Evolutionary conservation across 805 yeast species (phyloP), one percentile per base, ranked within the genome.

Genomic region (Saccharomycopsis sp.): DNA sequence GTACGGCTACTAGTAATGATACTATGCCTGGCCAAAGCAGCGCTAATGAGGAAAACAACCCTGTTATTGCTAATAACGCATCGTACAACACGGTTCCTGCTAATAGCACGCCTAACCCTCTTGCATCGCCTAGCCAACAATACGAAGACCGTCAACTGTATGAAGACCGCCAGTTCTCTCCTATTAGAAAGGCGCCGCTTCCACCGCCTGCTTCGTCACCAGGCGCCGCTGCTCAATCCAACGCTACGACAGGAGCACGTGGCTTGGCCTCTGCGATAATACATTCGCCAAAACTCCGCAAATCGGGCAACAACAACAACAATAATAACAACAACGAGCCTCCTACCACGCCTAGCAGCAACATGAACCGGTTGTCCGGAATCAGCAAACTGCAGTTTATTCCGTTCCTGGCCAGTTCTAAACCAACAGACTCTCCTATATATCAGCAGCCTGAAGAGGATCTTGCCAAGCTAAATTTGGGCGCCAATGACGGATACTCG

Each of bases 101-200:
- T n/a, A n/a, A n/a, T n/a, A n/a, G n/a, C n/a, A n/a, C n/a, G n/a
- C n/a, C n/a, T n/a, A n/a, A n/a, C n/a, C n/a, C n/a, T n/a, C n/a
- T n/a, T n/a, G n/a, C n/a, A n/a, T n/a, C n/a, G n/a, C n/a, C n/a
- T n/a, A n/a, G n/a, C n/a, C 22, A n/a, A 29, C 38, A 12, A 5
- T 12, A 29, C 9, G 9, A 29, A 29, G 9, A 12, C 38, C 38
- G 9, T 12, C 38, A 29, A 12, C 20, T 3, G 22, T 12, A 52
- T 55, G 63, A 64, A 35, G 65, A 59, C 53, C 64, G 69, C 7
- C 68, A 75, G 41, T 85, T 85, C 66, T 70, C 77, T 19, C 85
- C 90, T 0, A 89, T 90, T n/a, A 76, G 90, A 70, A 83, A 75
- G 65, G 88, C 90, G 0, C 92, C 92, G 1, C 78, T 78, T 56